Percentiles rank a stretch among this genome's conserved stretches.
Conservation (phyloP, 495 filamentous ascomycete genomes). For the Aspergillus campestris region DNA sequence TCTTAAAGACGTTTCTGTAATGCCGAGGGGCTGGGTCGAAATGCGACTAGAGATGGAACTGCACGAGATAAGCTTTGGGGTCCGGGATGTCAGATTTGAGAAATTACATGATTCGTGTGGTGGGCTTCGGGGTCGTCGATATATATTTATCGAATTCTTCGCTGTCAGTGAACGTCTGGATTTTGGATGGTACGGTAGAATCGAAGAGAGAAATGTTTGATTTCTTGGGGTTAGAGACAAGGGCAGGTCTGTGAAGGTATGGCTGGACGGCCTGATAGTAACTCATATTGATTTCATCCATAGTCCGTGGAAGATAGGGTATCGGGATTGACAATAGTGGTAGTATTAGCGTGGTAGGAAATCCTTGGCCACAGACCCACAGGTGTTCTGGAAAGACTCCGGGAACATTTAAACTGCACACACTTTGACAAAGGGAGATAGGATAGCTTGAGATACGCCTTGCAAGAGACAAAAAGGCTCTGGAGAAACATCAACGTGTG, state of each 20-base stretch:
- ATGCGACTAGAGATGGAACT: constrained; percentile 10
- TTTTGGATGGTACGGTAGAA: not conserved
- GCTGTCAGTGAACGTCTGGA: constrained; percentile 6
- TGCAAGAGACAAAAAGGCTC: too few species aligned
- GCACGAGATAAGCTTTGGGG: not conserved
- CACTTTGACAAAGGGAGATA: too few species aligned
- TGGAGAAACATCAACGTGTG: too few species aligned
- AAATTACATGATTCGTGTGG: constrained; percentile 6
- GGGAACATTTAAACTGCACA: too few species aligned
- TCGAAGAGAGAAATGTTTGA: constrained; percentile 7
- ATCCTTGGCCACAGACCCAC: too few species aligned
- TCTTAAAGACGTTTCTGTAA: constrained; percentile 4
- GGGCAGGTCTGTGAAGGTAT: constrained; percentile 1
- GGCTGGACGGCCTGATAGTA: constrained; percentile 1
- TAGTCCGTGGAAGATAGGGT: too few species aligned
- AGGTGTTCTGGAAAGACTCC: too few species aligned
- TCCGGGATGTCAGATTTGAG: not conserved
- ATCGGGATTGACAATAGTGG: too few species aligned
- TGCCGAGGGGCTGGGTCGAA: constrained; percentile 4
- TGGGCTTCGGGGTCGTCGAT: not conserved
- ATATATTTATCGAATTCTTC: constrained; percentile 6
- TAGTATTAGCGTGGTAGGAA: too few species aligned
- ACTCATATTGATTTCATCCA: too few species aligned
- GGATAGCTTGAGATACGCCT: too few species aligned
- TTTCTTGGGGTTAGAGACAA: constrained; percentile 1